Evolutionary conservation across 805 yeast species (phyloP).

Genomic region (Blastobotrys parvus): DNA sequence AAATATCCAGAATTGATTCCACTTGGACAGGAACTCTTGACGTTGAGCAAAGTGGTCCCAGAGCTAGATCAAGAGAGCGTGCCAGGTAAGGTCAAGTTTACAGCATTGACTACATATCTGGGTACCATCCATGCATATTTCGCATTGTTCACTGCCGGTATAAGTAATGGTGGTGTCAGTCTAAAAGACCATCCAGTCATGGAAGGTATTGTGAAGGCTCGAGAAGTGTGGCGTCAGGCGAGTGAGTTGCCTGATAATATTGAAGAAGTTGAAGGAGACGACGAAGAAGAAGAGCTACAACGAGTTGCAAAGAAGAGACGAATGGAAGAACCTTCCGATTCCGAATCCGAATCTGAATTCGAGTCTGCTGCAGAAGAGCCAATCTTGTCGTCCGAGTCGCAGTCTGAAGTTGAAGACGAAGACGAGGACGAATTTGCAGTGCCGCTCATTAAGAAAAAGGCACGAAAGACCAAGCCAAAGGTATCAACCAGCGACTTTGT

Average conservation of each 20-base stretch:
- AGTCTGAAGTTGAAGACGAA: background rate
- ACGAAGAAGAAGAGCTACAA: constrained; percentile 19
- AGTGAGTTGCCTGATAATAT: constrained; percentile 36
- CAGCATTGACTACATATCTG: constrained; percentile 70
- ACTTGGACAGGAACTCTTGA: constrained; percentile 52
- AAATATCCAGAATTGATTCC: constrained; percentile 82
- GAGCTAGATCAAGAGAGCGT: constrained; percentile 15
- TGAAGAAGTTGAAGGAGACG: constrained; percentile 8
- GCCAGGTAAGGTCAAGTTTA: constrained; percentile 38
- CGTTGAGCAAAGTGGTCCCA: constrained; percentile 26
- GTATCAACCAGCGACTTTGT: constrained; percentile 42
- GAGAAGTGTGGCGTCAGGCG: constrained; percentile 89
- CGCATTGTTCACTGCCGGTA: constrained; percentile 56
- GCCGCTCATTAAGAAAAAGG: constrained; percentile 39
- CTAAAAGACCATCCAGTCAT: constrained; percentile 87
- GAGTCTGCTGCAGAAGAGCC: background rate
- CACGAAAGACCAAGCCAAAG: constrained; percentile 23
- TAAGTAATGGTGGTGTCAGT: constrained; percentile 39
- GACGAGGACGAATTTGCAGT: constrained; percentile 37
- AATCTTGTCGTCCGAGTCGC: too few relatives aligned
- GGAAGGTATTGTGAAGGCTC: constrained; percentile 72
- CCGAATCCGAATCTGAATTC: background rate
- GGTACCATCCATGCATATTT: constrained; percentile 74
- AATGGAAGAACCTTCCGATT: background rate
- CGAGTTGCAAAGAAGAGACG: background rate